Conservation (phyloP, 164 flowering plant species). For the Sextonia rubra region DNA sequence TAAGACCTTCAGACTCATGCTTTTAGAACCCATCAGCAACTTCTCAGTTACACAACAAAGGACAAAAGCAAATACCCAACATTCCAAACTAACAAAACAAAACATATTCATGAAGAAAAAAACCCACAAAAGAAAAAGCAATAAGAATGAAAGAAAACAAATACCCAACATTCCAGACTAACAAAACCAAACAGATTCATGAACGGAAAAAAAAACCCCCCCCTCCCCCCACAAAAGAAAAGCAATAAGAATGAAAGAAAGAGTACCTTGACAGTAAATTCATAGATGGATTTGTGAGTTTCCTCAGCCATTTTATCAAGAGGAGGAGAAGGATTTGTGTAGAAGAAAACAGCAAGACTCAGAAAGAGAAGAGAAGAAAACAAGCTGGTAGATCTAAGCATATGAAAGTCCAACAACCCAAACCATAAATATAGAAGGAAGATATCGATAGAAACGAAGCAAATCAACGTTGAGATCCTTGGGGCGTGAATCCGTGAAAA, state of each 20-base stretch:
- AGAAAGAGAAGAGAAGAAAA: slow-evolving; percentile 18
- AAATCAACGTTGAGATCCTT: too few relatives aligned
- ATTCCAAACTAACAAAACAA: neutral
- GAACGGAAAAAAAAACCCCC: neutral
- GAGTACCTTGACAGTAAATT: slow-evolving; percentile 37
- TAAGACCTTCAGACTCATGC: neutral
- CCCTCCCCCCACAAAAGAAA: neutral
- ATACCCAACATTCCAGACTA: neutral
- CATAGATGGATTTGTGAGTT: slow-evolving; percentile 32
- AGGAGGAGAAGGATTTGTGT: slow-evolving; percentile 11
- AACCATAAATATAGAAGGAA: too few relatives aligned
- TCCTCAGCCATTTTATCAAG: slow-evolving; percentile 21
- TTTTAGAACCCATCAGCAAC: neutral
- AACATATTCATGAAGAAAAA: neutral
- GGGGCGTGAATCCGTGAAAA: too few relatives aligned
- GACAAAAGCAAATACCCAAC: neutral
- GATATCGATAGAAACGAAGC: too few relatives aligned
- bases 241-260: neutral
- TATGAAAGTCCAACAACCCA: neutral
- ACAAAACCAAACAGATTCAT: neutral
- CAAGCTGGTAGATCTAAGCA: slow-evolving; percentile 14
- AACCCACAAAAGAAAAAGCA: neutral
- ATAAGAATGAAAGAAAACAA: neutral
- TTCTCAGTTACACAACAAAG: neutral
- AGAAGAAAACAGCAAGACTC: slow-evolving; percentile 19